Evolutionary conservation across 2,329 filamentous ascomycete genomes (phyloP), one percentile per base, ranked within the genome.

Genomic region (Microsporum canis): DNA sequence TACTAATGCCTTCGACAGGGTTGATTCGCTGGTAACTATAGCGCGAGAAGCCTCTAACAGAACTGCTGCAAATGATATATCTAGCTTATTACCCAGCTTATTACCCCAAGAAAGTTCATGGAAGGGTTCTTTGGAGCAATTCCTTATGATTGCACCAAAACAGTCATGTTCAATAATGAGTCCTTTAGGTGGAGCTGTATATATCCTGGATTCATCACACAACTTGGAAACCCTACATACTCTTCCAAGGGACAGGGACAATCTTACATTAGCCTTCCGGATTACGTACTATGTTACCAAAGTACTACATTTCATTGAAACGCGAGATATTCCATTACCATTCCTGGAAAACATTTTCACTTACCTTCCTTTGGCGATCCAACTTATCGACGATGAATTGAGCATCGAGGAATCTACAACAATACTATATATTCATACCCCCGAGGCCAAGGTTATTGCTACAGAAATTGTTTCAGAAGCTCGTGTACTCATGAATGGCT

Each of bases 151-250:
- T 29, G 71, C 73, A 29, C 72, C 72, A 17, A 68, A 70, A 33
- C 77, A 82, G 3, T 85, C 89, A 0, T 74, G 95, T 2, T 84
- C 89, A 0, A 82, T 96, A 3, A 89, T 87, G 1, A 91, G 85
- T 68, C 80, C 80, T 29, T 77, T 96, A 5, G 84, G 83, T 0
- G 89, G 89, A 2, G 83, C 84, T 0, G 82, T 88, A 4, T 85
- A 87, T 65, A 74, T 96, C 2, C 78, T 87, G 0, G 70, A 75
- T 8, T 65, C 65, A 45, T 64, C 17, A 27, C 29, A 17, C 8
- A 27, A 8, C 31, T 10, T 41, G 29, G 57, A 43, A 14, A 12
- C 36, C 8, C n/a, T 57, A 17, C 55, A 14, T 6, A 1, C 36
- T 3, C 6, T 57, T 6, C 55, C 31, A 45, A 45, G 57, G 41